Evolutionary conservation across 192 early-diverging fungal species (phyloP), one percentile per base, ranked within the genome.

Genomic region (Gaertneriomyces sp.): DNA sequence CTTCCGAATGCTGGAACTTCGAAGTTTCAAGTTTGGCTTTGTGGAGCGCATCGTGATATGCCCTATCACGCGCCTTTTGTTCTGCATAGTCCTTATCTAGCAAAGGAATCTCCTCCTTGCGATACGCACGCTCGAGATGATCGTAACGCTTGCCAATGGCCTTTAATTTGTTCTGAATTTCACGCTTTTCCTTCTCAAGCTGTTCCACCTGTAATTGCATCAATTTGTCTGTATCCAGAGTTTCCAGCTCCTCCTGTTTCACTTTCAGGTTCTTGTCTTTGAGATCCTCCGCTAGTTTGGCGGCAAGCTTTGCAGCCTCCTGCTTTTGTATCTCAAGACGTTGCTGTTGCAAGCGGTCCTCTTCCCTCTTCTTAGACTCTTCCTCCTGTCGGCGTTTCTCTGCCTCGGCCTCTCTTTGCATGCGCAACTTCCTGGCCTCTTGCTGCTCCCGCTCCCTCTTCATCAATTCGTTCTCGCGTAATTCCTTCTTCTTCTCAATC

Each of bases 401-500:
- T 14, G 81, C 81, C 72, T 94, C 95, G 60, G 84, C 85, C 81
- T 93, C 92, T 55, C 88, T 81, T 69, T 89, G 82, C 54, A 80
- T 66, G 47, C 83, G 84, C 47, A 88, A 78, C 49, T 65, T 49
- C n/a, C 78, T 51, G 59, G 61, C 61, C n/a, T 56, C 50, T 46
- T 83, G 69, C 63, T 76, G 69, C 16, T 75, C 74, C 39, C 57
- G 20, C 19, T 38, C 59, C 55, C 70, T 73, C 53, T 65, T 59
- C 33, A 69, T 66, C 41, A 68, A 63, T 42, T 78, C 76, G 45
- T 79, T 74, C 66, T 79, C 73, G 42, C 88, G 83, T 6, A 89
- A 81, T 73, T 94, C 93, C 56, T 89, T 81, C 67, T 93, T 92
- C 76, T 95, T 92, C 72, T 99, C 93, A 71, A 99, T 95, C 41